Evolutionary conservation across 495 filamentous ascomycete species (phyloP).

Genomic region (Oleoguttula mirabilis): DNA sequence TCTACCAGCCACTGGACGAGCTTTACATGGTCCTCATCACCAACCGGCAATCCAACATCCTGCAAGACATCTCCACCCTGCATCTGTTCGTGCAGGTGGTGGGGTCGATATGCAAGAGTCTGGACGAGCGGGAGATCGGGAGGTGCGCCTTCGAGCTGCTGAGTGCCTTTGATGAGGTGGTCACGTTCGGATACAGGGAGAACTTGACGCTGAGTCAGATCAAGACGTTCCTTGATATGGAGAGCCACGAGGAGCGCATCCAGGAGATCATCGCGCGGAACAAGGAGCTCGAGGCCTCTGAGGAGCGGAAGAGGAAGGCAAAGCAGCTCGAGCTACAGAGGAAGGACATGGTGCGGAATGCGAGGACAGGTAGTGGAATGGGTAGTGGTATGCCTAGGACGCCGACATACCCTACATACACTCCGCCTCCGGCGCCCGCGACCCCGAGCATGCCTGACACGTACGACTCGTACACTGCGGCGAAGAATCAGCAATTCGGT

Average conservation of each 20-base stretch:
- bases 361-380: conserved; percentile 27
- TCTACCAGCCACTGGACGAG: conserved; percentile 97
- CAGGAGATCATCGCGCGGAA: conserved; percentile 58
- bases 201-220: conserved; percentile 91
- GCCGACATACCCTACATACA: conserved; percentile 80
- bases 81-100: conserved; percentile 97
- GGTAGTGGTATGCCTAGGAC: conserved; percentile 47
- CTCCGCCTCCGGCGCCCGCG: conserved; percentile 45
- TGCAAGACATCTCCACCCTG: conserved; percentile 96
- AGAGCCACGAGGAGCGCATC: conserved; percentile 95
- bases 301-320: conserved; percentile 94
- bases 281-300: conserved; percentile 94
- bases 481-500: conserved; percentile 65
- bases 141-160: conserved; percentile 92
- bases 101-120: conserved; percentile 83
- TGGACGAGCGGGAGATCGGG: conserved; percentile 89
- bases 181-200: conserved; percentile 88
- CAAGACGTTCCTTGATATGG: conserved; percentile 98
- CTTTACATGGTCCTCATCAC: conserved; percentile 99
- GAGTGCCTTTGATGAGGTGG: conserved; percentile 90
- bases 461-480: conserved; percentile 86
- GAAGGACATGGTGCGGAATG: conserved; percentile 65
- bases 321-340: conserved; percentile 97
- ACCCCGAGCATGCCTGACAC: conserved; percentile 62
- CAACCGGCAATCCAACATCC: conserved; percentile 96